Base-by-base conservation (phyloP, 2,329 filamentous ascomycete genomes). In the Chaetomium sp. region DNA sequence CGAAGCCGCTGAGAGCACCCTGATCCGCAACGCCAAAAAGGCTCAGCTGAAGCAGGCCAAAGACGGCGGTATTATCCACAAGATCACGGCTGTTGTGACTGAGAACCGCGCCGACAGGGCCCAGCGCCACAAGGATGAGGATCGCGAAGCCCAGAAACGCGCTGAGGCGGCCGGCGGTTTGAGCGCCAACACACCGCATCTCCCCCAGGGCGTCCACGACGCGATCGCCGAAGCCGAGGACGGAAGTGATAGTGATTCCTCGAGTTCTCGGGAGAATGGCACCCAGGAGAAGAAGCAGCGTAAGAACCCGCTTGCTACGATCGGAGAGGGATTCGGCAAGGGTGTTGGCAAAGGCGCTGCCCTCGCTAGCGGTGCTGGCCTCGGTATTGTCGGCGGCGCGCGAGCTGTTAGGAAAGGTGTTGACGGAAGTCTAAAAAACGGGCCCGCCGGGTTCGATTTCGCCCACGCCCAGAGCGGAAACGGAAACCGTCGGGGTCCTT, bases 21-120 rank as follows among this genome's bases (percentile, higher is more conserved):
- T 99, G 42, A 88, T 99, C 62, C 86, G 85, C 56, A 78, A 78
- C 46, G 91, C 89, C 54, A 91, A 91, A 67, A 89, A 86, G 68
- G 85, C 84, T 11, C 85, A 96, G 62, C 73, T 87, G n/a, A 87
- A 92, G 67, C 77, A 84, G 6, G 86, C 85, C 43, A 91, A 88
- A 67, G 79, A 79, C 61, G 72, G 75, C 1, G 81, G 84, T n/a
- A 81, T 76, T 56, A 71, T 77, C 47, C 67, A 71, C 35, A 78
- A 76, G 55, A 70, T 73, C 34, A 78, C 78, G 54, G 71, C 74
- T 0, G 69, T 73, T 33, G 78, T 77, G 53, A 71, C 74, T 0
- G 69, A 77, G 14, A 77, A 75, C 42, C 84, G 81, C 62, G 66
- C 75, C 12, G 79, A 83, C 60, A 76, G 67, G 41, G 69, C 71